These are phyloP conservation scores for Rugosomyces carneus DNA, from an alignment of 1,284 basidiomycete genomes.

Conservation along the genomic window DNA sequence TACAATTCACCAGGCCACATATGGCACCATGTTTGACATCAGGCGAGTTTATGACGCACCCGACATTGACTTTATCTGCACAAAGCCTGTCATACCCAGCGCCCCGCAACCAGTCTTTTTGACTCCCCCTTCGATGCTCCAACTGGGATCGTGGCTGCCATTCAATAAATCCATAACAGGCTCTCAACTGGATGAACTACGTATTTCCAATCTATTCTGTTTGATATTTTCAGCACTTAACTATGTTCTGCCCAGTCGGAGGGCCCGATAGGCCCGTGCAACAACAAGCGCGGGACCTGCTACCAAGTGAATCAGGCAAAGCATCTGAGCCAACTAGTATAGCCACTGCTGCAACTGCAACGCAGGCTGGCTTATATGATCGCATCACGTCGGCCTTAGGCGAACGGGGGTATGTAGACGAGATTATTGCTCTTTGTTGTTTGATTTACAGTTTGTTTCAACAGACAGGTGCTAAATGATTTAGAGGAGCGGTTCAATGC, in stretches of 20 bases:
- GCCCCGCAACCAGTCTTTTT: slow-evolving; percentile 57
- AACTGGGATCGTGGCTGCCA: slow-evolving; percentile 46
- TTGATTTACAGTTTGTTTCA: background rate
- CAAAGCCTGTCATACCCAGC: slow-evolving; percentile 37
- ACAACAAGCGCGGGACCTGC: slow-evolving; percentile 22
- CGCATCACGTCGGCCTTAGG: slow-evolving; percentile 48
- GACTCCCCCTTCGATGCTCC: slow-evolving; percentile 43
- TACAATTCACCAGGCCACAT: slow-evolving; percentile 34
- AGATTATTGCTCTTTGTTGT: slow-evolving; percentile 2
- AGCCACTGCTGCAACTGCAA: slow-evolving; percentile 30
- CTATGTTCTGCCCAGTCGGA: slow-evolving; percentile 38
- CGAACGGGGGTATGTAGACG: slow-evolving; percentile 53
- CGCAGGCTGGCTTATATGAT: slow-evolving; percentile 38
- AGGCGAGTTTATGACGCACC: slow-evolving; percentile 45
- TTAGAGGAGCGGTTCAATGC: slow-evolving; percentile 58
- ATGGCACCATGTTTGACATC: slow-evolving; percentile 54
- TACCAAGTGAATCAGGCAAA: slow-evolving; percentile 13
- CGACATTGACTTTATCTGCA: slow-evolving; percentile 42
- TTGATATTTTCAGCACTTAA: slow-evolving; percentile 1
- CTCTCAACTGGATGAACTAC: slow-evolving; percentile 49
- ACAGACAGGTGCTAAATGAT: slow-evolving; percentile 52
- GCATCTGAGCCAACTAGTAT: slow-evolving; percentile 21
- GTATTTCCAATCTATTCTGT: slow-evolving; percentile 26
- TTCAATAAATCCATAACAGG: slow-evolving; percentile 44
- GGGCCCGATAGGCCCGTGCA: slow-evolving; percentile 58